A percentile compares a stretch with the other conserved stretches of the same genome.
phyloP scores from a whole-genome alignment of 2,329 filamentous ascomycete genomes.

The Trichoderma afroharzianum region DNA sequence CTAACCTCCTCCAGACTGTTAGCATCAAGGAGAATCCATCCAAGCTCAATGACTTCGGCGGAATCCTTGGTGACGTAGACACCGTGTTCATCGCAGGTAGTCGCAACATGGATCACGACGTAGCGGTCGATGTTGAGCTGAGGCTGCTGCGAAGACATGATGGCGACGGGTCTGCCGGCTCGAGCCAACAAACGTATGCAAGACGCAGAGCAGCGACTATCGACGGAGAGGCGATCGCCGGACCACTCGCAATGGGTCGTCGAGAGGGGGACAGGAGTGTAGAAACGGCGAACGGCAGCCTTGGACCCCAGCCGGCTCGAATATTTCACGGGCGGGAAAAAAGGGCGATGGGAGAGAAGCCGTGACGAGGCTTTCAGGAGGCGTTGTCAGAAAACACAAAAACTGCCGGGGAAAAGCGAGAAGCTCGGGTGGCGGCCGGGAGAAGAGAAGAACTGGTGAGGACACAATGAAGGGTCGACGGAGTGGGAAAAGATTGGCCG shows the following conservation, averaged over 20 bases:
- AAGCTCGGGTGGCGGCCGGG: slow-evolving; percentile 17
- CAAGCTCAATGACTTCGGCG: slow-evolving; percentile 97
- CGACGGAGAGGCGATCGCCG: slow-evolving; percentile 17
- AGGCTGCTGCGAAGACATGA: slow-evolving; percentile 43
- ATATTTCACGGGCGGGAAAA: slow-evolving; percentile 21
- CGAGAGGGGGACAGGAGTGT: slow-evolving; percentile 22
- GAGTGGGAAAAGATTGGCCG: slow-evolving; percentile 18
- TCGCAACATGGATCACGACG: slow-evolving; percentile 96
- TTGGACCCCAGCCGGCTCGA: slow-evolving; percentile 37
- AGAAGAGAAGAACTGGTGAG: slow-evolving; percentile 19
- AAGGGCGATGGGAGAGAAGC: slow-evolving; percentile 21
- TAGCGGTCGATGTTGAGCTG: slow-evolving; percentile 86
- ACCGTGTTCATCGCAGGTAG: slow-evolving; percentile 97
- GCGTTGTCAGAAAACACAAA: slow-evolving; percentile 23
- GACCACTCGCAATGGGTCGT: slow-evolving; percentile 17
- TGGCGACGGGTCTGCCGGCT: slow-evolving; percentile 24
- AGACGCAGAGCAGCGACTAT: slow-evolving; percentile 15
- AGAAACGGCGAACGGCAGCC: slow-evolving; percentile 31
- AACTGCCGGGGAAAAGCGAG: slow-evolving; percentile 19
- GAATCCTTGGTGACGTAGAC: slow-evolving; percentile 99
- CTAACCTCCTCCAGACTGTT: slow-evolving; percentile 90
- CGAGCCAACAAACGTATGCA: slow-evolving; percentile 21
- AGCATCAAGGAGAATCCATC: slow-evolving; percentile 93
- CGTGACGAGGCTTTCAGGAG: slow-evolving; percentile 30
- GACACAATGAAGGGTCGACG: slow-evolving; percentile 19